phyloP scores from a whole-genome alignment of 768 basidiomycete genomes.

The Boletus subcaerulescens region DNA sequence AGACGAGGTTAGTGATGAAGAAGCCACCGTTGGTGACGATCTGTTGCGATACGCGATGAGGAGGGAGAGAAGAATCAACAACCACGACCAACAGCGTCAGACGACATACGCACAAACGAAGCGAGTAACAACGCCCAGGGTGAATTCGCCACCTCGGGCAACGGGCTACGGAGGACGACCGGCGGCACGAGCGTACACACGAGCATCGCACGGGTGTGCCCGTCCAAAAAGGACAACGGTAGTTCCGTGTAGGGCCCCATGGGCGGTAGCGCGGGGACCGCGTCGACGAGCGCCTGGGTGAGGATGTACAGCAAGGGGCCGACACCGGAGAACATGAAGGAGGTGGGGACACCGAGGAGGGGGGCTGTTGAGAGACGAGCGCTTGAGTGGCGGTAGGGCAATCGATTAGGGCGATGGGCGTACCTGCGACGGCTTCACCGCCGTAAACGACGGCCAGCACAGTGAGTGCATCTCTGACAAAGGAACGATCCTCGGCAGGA shows the following conservation, averaged over 20 bases:
- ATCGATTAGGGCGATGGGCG: constrained; percentile 19
- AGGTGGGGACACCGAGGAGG: constrained; percentile 62
- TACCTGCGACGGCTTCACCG: constrained; percentile 71
- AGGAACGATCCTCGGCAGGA: constrained; percentile 49
- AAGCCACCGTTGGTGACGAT: constrained; percentile 76
- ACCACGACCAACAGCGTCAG: not conserved
- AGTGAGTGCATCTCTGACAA: constrained; percentile 53
- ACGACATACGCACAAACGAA: constrained; percentile 53
- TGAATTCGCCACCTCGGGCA: constrained; percentile 52
- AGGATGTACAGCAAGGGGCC: constrained; percentile 59
- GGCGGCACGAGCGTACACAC: constrained; percentile 78
- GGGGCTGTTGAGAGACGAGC: constrained; percentile 43
- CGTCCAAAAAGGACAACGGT: constrained; percentile 72
- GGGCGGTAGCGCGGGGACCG: constrained; percentile 53
- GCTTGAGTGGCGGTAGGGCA: not conserved
- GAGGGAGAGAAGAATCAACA: not conserved
- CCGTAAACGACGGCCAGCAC: constrained; percentile 72
- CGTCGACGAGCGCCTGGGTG: constrained; percentile 59
- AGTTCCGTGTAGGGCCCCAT: constrained; percentile 55
- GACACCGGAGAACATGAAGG: constrained; percentile 75
- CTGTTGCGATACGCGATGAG: constrained; percentile 32
- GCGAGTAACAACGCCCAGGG: constrained; percentile 76
- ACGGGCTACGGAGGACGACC: constrained; percentile 52
- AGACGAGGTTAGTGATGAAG: constrained; percentile 73
- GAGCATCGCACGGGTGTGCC: constrained; percentile 73